A percentile compares a stretch with the other conserved stretches of the same genome.
Conservation (phyloP, 306 rosid genomes). For the Acacia confusa region DNA sequence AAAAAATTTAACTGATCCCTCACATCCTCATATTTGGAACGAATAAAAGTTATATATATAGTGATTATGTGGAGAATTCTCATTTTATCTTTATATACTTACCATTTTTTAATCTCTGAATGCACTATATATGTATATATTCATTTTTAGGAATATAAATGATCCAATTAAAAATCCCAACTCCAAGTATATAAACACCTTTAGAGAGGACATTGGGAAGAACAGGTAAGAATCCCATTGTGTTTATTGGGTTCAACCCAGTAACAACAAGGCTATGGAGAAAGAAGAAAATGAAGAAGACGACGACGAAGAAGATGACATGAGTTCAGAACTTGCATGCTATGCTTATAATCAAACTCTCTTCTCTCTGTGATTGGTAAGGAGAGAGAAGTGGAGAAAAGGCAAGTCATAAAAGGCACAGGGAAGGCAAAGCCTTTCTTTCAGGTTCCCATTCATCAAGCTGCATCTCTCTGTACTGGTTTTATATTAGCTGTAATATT, state of each 20-base stretch:
- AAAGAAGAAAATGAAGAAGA: slow-evolving; percentile 57
- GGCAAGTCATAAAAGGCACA: slow-evolving; percentile 81
- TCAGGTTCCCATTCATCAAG: slow-evolving; percentile 39
- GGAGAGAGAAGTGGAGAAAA: slow-evolving; percentile 40
- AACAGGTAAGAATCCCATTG: slow-evolving; percentile 6
- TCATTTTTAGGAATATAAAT: background rate
- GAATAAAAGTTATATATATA: background rate
- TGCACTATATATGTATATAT: background rate
- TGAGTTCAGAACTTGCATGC: slow-evolving; percentile 3
- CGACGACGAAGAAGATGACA: slow-evolving; percentile 43
- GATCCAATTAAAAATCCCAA: background rate
- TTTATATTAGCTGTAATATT: background rate
- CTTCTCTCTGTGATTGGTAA: slow-evolving; percentile 35
- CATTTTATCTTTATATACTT: background rate
- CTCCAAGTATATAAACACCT: slow-evolving; percentile 17
- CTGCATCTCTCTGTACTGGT: slow-evolving; percentile 25
- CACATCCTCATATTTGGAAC: background rate
- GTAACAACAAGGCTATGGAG: slow-evolving; percentile 42
- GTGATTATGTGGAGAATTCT: background rate
- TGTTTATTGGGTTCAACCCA: slow-evolving; percentile 17
- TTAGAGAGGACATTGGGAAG: slow-evolving; percentile 17
- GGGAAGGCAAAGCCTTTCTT: slow-evolving; percentile 90
- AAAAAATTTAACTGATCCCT: background rate
- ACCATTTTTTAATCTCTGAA: background rate
- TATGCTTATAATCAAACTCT: slow-evolving; percentile 27